These are phyloP conservation scores for Hanseniaspora meyeri DNA, from an alignment of 805 yeast species.

Conservation along the genomic window DNA sequence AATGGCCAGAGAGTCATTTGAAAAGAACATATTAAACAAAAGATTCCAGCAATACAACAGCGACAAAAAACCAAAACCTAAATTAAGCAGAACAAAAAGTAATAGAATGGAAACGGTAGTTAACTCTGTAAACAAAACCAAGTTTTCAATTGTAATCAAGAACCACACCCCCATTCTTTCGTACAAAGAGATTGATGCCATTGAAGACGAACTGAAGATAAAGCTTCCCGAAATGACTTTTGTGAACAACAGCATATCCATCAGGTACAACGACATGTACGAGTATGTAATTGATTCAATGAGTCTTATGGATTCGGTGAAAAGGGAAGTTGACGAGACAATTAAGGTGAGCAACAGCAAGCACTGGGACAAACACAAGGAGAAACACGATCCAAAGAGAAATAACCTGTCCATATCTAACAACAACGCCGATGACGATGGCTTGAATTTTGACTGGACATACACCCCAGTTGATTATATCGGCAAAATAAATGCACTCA, in stretches of 20 bases:
- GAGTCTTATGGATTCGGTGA: constrained; percentile 52
- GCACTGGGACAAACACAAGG: constrained; percentile 26
- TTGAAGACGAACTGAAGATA: constrained; percentile 47
- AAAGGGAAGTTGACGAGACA: constrained; percentile 38
- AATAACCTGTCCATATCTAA: neutral
- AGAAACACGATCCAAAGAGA: constrained; percentile 22
- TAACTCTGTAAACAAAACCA: neutral
- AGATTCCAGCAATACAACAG: neutral
- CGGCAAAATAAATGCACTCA: constrained; percentile 37
- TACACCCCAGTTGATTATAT: constrained; percentile 60
- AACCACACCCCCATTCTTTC: constrained; percentile 6
- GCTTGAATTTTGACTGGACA: constrained; percentile 93
- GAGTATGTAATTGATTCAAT: constrained; percentile 50
- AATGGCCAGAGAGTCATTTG: constrained; percentile 11
- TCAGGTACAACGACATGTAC: constrained; percentile 29
- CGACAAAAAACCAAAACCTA: neutral
- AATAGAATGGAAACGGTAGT: neutral
- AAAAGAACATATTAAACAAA: constrained; percentile 2
- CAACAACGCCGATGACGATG: constrained; percentile 33
- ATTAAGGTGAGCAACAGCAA: constrained; percentile 58
- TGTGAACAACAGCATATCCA: constrained; percentile 60
- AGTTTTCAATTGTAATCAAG: neutral
- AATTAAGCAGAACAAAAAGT: neutral
- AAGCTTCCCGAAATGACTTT: constrained; percentile 97
- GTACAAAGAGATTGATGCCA: constrained; percentile 50